Conservation (phyloP, 2,329 filamentous ascomycete species). For the Talaromyces sp. region DNA sequence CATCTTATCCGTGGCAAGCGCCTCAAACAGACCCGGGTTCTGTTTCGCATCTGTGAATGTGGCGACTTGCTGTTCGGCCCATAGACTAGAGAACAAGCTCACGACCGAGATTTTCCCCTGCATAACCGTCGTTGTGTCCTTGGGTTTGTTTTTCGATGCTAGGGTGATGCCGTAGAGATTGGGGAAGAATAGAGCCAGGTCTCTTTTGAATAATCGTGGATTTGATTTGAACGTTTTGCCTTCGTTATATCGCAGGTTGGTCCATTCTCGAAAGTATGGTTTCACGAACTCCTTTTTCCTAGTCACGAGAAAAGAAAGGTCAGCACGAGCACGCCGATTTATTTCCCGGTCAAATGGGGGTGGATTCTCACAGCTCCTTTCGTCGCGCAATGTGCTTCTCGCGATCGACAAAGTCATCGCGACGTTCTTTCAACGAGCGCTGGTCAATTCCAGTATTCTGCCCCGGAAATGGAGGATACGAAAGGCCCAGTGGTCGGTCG, state of each 20-base stretch:
- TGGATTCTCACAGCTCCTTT: slow-evolving; percentile 60
- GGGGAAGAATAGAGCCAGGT: slow-evolving; percentile 84
- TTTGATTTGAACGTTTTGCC: slow-evolving; percentile 91
- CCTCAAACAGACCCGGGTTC: slow-evolving; percentile 64
- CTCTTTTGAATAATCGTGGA: slow-evolving; percentile 72
- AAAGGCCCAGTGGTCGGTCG: slow-evolving; percentile 74
- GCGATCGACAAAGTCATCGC: slow-evolving; percentile 76
- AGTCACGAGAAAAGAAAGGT: neutral
- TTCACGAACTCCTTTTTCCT: slow-evolving; percentile 71
- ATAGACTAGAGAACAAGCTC: slow-evolving; percentile 71
- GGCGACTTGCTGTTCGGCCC: slow-evolving; percentile 75
- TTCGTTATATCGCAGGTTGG: slow-evolving; percentile 71
- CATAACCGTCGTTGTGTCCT: slow-evolving; percentile 71
- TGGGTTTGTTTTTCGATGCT: slow-evolving; percentile 47
- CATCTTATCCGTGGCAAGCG: slow-evolving; percentile 46
- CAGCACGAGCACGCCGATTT: neutral
- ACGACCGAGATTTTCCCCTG: slow-evolving; percentile 71
- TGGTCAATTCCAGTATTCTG: slow-evolving; percentile 75
- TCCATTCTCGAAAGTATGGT: slow-evolving; percentile 95
- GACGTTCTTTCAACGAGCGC: slow-evolving; percentile 61
- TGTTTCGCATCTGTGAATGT: slow-evolving; percentile 61
- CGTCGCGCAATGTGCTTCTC: slow-evolving; percentile 75
- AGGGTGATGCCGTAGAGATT: slow-evolving; percentile 81
- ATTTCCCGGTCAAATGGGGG: neutral
- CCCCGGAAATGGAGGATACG: slow-evolving; percentile 63